Percentiles rank a stretch among this genome's conserved stretches.
Conservation (phyloP, 192 early-diverging fungal species). For the Coemansia sp. region DNA sequence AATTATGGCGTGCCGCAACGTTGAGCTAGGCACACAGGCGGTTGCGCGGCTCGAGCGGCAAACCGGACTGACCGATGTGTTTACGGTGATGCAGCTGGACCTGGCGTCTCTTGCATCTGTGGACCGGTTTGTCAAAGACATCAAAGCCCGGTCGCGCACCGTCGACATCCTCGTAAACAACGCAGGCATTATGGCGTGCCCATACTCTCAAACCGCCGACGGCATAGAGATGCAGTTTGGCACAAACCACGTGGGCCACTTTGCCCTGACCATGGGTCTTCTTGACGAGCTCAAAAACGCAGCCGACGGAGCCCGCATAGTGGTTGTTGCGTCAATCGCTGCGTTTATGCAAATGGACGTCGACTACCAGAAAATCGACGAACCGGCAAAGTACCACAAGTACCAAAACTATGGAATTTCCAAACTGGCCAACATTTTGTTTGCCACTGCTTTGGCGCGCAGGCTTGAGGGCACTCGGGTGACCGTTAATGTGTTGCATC, state of each 20-base stretch:
- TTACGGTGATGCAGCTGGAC: conserved; percentile 53
- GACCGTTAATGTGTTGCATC: conserved; percentile 28
- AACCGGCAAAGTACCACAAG: conserved; percentile 13
- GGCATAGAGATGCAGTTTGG: conserved; percentile 68
- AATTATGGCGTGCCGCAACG: conserved; percentile 50
- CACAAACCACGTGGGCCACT: conserved; percentile 66
- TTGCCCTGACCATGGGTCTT: conserved; percentile 40
- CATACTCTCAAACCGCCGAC: conserved; percentile 55
- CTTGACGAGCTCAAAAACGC: conserved; percentile 25
- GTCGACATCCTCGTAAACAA: conserved; percentile 52
- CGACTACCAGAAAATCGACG: conserved; percentile 21
- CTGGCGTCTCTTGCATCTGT: conserved; percentile 54
- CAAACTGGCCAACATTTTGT: conserved; percentile 51
- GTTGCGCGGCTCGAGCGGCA: conserved; percentile 38
- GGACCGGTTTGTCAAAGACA: conserved; percentile 32
- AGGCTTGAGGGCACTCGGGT: conserved; percentile 20
- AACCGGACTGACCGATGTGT: conserved; percentile 32
- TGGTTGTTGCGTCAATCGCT: conserved; percentile 42
- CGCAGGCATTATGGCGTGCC: conserved; percentile 63
- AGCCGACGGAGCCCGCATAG: conserved; percentile 25
- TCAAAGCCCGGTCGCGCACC: conserved; percentile 23
- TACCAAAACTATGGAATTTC: conserved; percentile 33
- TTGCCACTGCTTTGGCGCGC: conserved; percentile 36
- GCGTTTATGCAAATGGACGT: conserved; percentile 23
- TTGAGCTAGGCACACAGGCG: conserved; percentile 27